Percentiles rank a stretch among this genome's conserved stretches.
These are phyloP conservation scores for Aspergillus fumigatiaffinis DNA, from an alignment of 2,329 filamentous ascomycete genomes.

Conservation along the genomic window DNA sequence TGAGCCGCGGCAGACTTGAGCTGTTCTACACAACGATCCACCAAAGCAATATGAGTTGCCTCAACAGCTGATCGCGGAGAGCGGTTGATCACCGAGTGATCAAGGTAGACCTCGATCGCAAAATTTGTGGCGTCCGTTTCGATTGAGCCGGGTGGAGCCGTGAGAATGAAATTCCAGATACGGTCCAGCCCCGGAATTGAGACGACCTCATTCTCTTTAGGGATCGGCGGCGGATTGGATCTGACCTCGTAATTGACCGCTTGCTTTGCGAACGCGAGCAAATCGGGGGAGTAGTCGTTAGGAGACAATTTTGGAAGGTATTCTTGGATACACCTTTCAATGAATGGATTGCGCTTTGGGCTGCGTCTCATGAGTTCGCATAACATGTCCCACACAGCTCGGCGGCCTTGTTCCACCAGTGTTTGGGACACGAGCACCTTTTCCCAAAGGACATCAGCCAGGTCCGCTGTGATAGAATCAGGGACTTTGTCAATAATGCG, in stretches of 20 bases:
- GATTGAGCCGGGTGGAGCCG: conserved; percentile 61
- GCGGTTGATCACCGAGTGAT: conserved; percentile 42
- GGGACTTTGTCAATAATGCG: conserved; percentile 60
- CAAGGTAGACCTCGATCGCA: conserved; percentile 71
- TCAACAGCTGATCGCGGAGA: conserved; percentile 47
- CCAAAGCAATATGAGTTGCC: conserved; percentile 64
- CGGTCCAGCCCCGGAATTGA: conserved; percentile 58
- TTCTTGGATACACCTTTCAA: conserved; percentile 42
- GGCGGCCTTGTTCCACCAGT: conserved; percentile 57
- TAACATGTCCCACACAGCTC: conserved; percentile 67
- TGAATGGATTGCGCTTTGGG: conserved; percentile 34
- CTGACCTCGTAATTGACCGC: conserved; percentile 48
- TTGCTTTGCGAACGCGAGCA: conserved; percentile 43
- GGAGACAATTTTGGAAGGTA: conserved; percentile 40
- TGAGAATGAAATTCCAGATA: conserved; percentile 79
- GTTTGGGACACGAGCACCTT: conserved; percentile 64
- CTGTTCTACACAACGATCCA: conserved; percentile 69
- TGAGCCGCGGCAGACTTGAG: conserved; percentile 60
- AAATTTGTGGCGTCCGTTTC: conserved; percentile 65
- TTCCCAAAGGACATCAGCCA: conserved; percentile 66
- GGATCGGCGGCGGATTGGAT: conserved; percentile 52
- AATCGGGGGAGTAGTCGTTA: conserved; percentile 34
- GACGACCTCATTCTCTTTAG: conserved; percentile 38
- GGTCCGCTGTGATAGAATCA: conserved; percentile 56
- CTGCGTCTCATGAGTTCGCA: conserved; percentile 33